Evolutionary conservation across 768 basidiomycete genomes (phyloP).

Genomic region (Amanita pallidorosea): DNA sequence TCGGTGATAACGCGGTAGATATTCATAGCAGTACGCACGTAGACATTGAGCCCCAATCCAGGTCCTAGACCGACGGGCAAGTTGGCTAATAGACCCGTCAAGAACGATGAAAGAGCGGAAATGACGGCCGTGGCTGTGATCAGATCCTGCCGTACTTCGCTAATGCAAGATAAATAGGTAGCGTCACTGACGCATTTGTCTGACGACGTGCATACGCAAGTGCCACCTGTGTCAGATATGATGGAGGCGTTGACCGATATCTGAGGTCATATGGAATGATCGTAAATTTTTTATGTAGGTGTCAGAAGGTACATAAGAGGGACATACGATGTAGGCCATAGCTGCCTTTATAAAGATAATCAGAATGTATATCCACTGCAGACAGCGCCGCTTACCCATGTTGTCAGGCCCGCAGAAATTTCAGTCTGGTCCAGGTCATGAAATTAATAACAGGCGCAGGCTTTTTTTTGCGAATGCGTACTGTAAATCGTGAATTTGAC

Average conservation of each 20-base stretch:
- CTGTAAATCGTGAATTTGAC: constrained; percentile 51
- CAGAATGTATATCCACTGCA: background rate
- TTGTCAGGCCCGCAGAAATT: constrained; percentile 68
- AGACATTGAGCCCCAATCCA: constrained; percentile 75
- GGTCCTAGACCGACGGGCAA: constrained; percentile 84
- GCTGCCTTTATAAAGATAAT: constrained; percentile 38
- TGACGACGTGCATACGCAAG: constrained; percentile 60
- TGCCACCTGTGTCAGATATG: constrained; percentile 65
- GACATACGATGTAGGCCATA: constrained; percentile 73
- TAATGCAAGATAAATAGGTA: constrained; percentile 45
- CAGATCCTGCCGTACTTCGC: constrained; percentile 62
- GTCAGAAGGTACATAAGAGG: background rate
- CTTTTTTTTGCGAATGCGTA: constrained; percentile 12
- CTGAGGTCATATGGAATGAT: constrained; percentile 20
- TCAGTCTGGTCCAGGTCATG: constrained; percentile 41
- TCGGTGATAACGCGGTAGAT: background rate
- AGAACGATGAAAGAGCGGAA: constrained; percentile 60
- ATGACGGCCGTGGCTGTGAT: constrained; percentile 78
- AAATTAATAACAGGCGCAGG: background rate
- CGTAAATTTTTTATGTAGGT: background rate
- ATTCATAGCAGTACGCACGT: constrained; percentile 32
- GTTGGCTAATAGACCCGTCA: constrained; percentile 81
- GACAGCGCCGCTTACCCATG: constrained; percentile 46
- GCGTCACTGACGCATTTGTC: constrained; percentile 45
- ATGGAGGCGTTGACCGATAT: constrained; percentile 87